These are phyloP conservation scores for Colletotrichum cordylinicola DNA, from an alignment of 2,329 filamentous ascomycete genomes.

Conservation along the genomic window DNA sequence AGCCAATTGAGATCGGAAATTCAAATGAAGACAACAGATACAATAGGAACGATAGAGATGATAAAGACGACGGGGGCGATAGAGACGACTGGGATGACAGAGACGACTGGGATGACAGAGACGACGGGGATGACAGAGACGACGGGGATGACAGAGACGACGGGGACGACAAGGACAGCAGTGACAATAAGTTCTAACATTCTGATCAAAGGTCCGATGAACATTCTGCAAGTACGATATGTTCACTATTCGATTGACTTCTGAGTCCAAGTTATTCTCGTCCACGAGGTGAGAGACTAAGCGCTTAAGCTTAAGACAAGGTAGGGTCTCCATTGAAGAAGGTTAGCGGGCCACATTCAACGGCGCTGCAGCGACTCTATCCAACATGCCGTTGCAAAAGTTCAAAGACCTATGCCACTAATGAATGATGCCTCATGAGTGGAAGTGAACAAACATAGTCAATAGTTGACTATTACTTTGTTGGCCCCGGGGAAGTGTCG, in stretches of 20 bases:
- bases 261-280: neutral
- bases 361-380: neutral
- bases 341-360: neutral
- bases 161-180: neutral
- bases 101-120: neutral
- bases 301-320: neutral
- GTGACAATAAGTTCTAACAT: neutral
- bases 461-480: neutral
- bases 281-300: neutral
- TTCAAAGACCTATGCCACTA: neutral
- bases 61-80: no score
- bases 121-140: neutral
- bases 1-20: neutral
- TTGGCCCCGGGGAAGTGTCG: neutral
- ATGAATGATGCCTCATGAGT: neutral
- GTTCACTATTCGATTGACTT: neutral
- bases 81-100: neutral
- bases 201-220: neutral
- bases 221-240: neutral
- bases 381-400: neutral
- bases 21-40: neutral
- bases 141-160: neutral
- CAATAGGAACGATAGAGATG: neutral
- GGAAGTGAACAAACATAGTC: neutral
- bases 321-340: neutral